A percentile compares a stretch with the other conserved stretches of the same genome.
Conservation (phyloP, 306 rosid genomes). For the Acacia crassicarpa region DNA sequence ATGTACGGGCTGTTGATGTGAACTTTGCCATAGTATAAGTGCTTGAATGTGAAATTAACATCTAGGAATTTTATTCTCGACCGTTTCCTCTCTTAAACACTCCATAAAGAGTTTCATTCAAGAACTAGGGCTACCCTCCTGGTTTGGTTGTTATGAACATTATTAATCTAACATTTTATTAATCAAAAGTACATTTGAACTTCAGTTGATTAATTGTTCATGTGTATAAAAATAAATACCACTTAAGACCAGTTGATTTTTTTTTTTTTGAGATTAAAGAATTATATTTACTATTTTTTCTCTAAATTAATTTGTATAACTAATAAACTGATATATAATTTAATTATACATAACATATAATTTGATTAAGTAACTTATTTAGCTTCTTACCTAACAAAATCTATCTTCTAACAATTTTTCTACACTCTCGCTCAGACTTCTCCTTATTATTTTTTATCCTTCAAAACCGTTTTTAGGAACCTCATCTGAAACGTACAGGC, state of each 20-base stretch:
- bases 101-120: too few species aligned
- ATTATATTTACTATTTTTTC: too few species aligned
- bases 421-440: not conserved
- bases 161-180: not conserved
- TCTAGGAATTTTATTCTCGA: too few species aligned
- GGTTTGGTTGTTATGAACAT: not conserved
- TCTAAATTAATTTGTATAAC: too few species aligned
- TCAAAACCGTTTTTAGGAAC: not conserved
- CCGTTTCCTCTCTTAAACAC: not conserved
- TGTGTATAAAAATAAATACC: too few species aligned
- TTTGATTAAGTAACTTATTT: too few species aligned
- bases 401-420: not conserved
- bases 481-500: slow-evolving; percentile 16
- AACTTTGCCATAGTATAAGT: too few species aligned
- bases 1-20: too few species aligned
- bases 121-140: not conserved
- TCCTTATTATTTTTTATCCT: not conserved
- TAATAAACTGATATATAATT: too few species aligned
- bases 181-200: not conserved
- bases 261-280: too few species aligned
- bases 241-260: too few species aligned
- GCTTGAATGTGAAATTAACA: not conserved
- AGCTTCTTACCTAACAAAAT: not conserved
- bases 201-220: not conserved
- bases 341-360: too few species aligned